Percentiles rank a stretch among this genome's conserved stretches.
Evolutionary conservation across 129 eudicot species (phyloP).

Genomic region (Dittrichia graveolens): DNA sequence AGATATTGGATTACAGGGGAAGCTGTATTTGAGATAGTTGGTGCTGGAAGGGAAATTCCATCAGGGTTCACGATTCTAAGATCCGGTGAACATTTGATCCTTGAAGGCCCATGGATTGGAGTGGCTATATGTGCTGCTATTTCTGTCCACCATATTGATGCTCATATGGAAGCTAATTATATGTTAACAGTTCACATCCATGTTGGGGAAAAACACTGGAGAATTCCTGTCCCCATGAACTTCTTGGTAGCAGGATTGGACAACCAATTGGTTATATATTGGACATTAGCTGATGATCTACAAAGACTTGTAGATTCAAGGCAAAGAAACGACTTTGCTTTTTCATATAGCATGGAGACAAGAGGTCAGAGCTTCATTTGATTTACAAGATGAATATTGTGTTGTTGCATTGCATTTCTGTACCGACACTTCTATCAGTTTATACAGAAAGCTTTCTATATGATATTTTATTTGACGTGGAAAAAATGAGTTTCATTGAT

Average conservation of each 20-base stretch:
- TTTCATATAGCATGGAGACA: conserved; percentile 14
- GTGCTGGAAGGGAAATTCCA: conserved; percentile 30
- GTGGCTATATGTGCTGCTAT: conserved; percentile 28
- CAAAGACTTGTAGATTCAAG: neutral
- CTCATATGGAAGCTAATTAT: conserved; percentile 8
- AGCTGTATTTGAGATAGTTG: conserved; percentile 33
- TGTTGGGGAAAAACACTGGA: conserved; percentile 5
- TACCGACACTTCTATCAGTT: too few relatives aligned
- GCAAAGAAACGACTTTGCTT: neutral
- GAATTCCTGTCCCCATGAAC: neutral
- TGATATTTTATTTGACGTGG: too few relatives aligned
- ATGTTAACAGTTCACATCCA: conserved; percentile 14
- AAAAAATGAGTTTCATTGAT: too few relatives aligned
- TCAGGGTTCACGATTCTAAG: neutral
- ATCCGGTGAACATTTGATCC: neutral
- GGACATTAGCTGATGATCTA: neutral
- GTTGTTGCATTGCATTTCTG: too few relatives aligned
- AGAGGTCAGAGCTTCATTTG: neutral
- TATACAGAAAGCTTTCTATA: too few relatives aligned
- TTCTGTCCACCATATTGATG: neutral
- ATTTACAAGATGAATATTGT: too few relatives aligned
- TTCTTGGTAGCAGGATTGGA: neutral
- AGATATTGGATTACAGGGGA: conserved; percentile 18
- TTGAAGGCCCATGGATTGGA: conserved; percentile 25
- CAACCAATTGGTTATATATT: conserved; percentile 26